Evolutionary conservation across 495 filamentous ascomycete species (phyloP).

Genomic region (Rostrohypoxylon terebratum): DNA sequence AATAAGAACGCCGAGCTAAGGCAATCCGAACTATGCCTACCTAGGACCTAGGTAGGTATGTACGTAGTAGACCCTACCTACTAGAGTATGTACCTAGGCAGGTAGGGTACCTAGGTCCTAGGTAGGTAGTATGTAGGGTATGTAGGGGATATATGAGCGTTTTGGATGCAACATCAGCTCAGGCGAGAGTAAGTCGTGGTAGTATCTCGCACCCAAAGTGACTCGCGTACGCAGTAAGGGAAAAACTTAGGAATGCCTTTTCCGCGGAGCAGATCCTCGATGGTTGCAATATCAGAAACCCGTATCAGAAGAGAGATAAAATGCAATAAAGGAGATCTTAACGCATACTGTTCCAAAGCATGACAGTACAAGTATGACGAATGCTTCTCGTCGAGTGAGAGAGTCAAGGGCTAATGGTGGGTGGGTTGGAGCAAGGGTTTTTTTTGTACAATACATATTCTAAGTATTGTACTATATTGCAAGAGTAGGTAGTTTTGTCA

Average conservation of each 20-base stretch:
- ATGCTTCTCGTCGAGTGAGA: conserved; percentile 24
- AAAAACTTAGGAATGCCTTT: conserved; percentile 2
- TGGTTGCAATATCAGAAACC: background rate
- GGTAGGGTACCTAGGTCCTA: too few relatives aligned
- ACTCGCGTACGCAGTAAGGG: conserved; percentile 25
- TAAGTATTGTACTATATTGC: too few relatives aligned
- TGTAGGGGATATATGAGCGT: background rate
- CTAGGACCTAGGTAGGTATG: background rate
- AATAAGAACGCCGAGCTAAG: conserved; percentile 1
- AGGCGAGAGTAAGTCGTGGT: conserved; percentile 4
- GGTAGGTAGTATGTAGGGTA: too few relatives aligned
- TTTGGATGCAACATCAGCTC: conserved; percentile 30
- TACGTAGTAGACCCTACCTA: too few relatives aligned
- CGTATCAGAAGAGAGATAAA: background rate
- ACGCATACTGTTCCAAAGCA: conserved; percentile 7
- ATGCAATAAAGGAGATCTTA: conserved; percentile 38
- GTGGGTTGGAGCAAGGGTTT: conserved; percentile 29
- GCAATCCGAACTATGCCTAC: background rate
- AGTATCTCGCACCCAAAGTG: conserved; percentile 24
- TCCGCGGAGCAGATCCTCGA: conserved; percentile 29
- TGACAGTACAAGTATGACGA: conserved; percentile 39
- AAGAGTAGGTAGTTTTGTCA: background rate
- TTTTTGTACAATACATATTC: too few relatives aligned
- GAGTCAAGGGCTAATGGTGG: conserved; percentile 8
- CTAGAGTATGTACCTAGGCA: too few relatives aligned